Evolutionary conservation across 176 grass and related monocot genomes (phyloP), one percentile per base, ranked within the genome.

Genomic region (Paspalum vaginatum): DNA sequence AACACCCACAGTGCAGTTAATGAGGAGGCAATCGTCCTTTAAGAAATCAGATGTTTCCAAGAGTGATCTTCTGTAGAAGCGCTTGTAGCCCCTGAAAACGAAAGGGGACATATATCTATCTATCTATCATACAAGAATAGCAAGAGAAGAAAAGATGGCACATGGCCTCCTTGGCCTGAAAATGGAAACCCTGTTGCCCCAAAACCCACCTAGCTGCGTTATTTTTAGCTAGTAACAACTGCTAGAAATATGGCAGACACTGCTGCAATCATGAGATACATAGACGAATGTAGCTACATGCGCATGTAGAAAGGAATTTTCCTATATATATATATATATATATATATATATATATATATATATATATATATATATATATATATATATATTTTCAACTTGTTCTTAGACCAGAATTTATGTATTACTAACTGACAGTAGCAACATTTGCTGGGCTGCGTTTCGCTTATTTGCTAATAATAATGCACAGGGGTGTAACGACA

Each of bases 1-100:
- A 74, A 97, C 93, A 68, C 91, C 93, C 2, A 97, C 91, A n/a
- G 93, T 97, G 81, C 93, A 97, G 81, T 97, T 85, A 62, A 97
- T 78, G 37, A 91, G 54, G 22, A 97, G 73, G 66, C 90, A 91
- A 72, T 97, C 93, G 4, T 93, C 75, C 78, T 91, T 93, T 45
- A 97, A 77, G 70, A 87, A 97, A 76, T 91, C 88, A 4, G 93
- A 97, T 60, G 75, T 51, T 79, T 97, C 91, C 79, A 97, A 76
- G 42, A 72, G 61, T 45, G 93, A 70, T 60, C 91, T 88, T 87
- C 83, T 93, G 93, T 88, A 97, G 85, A 97, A 97, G 45, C 90
- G 73, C 72, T 97, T 97, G 88, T 97, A 97, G 48, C 94, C 94
- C 94, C 93, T 97, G 85, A 48, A 48, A 72, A 75, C 81, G 42